Base-by-base conservation (phyloP, 148 eudicot species). In the Vaccinium macrocarpon region DNA sequence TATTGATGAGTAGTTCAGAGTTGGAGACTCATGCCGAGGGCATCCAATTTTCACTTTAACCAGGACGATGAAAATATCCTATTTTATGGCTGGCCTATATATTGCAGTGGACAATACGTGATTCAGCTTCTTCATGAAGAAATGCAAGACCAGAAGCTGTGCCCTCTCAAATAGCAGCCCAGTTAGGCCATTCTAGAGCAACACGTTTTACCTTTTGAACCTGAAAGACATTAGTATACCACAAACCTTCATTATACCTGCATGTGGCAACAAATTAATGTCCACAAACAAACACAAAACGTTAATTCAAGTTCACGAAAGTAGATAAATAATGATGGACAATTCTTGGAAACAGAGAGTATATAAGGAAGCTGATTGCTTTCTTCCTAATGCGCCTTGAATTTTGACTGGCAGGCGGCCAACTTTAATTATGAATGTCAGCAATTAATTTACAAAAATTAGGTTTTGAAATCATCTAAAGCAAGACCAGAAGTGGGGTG, bases 121-220 rank as follows among this genome's bases (percentile, higher is more conserved):
- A 32, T 32, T 32, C 1, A 32, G 1, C 35, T 32, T 32, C 35
- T 32, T 32, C 35, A 32, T 32, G 35, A 52, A 88, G 86, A 84
- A 84, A 86, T 16, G 83, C 88, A 71, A 88, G 86, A 35, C 86
- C 90, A 84, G 78, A 84, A 84, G 90, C 85, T 38, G 81, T 62
- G 5, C 90, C 90, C 38, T 38, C 29, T 32, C 35, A 32, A 32
- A 32, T 32, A 32, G 35, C 35, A 32, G 35, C 35, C 35, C 35
- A 32, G 35, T 32, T 32, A 32, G 35, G 35, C 35, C 1, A 32
- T 32, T 32, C 35, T 32, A 79, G 56, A 73, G 70, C 59, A 51
- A 76, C 21, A 48, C 25, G 27, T 52, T 71, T 52, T 85, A 42
- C 55, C 57, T 53, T 71, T 23, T 15, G 62, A 50, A 73, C 72